A percentile compares a stretch with the other conserved stretches of the same genome.
These are phyloP conservation scores for Sarocladiaceae sp. DNA, from an alignment of 2,329 filamentous ascomycete genomes.

Conservation along the genomic window DNA sequence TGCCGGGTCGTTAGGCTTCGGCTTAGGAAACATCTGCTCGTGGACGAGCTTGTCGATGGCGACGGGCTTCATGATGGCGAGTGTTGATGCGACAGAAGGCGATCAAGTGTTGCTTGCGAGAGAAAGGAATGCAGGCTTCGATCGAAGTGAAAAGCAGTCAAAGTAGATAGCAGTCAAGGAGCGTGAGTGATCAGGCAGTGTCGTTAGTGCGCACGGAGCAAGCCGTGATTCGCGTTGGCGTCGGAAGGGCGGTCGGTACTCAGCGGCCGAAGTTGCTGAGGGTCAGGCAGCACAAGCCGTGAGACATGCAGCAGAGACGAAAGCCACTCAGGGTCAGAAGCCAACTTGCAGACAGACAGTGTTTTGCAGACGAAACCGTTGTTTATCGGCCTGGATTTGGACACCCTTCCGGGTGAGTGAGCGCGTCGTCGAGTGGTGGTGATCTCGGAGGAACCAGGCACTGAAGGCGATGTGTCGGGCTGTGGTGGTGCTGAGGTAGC, in stretches of 20 bases:
- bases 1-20: slow-evolving; percentile 62
- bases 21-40: slow-evolving; percentile 67
- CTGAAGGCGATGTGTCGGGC: too few relatives aligned
- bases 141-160: not conserved
- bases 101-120: too few relatives aligned
- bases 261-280: not conserved
- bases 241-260: not conserved
- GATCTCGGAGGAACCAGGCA: not conserved
- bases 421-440: not conserved
- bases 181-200: not conserved
- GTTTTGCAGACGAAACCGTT: too few relatives aligned
- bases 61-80: slow-evolving; percentile 63
- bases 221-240: not conserved
- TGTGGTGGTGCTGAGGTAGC: too few relatives aligned
- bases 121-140: too few relatives aligned
- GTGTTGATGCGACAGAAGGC: not conserved
- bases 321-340: not conserved
- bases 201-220: not conserved
- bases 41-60: slow-evolving; percentile 70
- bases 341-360: not conserved
- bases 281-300: not conserved
- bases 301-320: not conserved
- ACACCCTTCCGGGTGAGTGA: not conserved
- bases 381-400: too few relatives aligned
- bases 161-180: not conserved